phyloP scores from a whole-genome alignment of 2,329 filamentous ascomycete species.

The Aspergillus felis region DNA sequence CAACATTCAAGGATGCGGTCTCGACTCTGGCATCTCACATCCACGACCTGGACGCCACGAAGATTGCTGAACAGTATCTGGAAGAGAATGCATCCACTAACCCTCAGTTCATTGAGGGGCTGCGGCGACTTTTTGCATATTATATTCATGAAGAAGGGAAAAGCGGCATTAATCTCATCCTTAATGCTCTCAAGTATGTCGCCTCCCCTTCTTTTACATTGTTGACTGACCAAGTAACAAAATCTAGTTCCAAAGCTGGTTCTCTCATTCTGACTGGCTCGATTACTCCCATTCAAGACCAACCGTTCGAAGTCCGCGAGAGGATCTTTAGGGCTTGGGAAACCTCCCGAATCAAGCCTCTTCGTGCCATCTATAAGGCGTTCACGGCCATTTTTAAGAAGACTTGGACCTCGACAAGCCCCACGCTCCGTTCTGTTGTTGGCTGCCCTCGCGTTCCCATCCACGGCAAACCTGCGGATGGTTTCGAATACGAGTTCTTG shows the following conservation, averaged over 20 bases:
- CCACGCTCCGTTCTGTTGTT: slow-evolving; percentile 48
- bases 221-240: background rate
- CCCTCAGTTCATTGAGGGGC: slow-evolving; percentile 47
- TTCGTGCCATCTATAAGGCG: slow-evolving; percentile 49
- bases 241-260: slow-evolving; percentile 49
- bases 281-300: slow-evolving; percentile 50
- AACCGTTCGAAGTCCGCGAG: slow-evolving; percentile 53
- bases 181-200: slow-evolving; percentile 52
- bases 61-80: slow-evolving; percentile 44
- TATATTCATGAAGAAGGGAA: slow-evolving; percentile 48
- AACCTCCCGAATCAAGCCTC: slow-evolving; percentile 48
- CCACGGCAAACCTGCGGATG: slow-evolving; percentile 49
- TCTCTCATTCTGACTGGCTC: slow-evolving; percentile 57
- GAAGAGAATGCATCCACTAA: slow-evolving; percentile 46
- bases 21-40: slow-evolving; percentile 22
- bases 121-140: slow-evolving; percentile 47
- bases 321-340: slow-evolving; percentile 52
- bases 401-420: slow-evolving; percentile 52
- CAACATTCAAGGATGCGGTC: slow-evolving; percentile 40
- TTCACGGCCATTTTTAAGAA: slow-evolving; percentile 49
- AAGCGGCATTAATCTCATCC: slow-evolving; percentile 49
- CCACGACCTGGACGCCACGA: slow-evolving; percentile 29
- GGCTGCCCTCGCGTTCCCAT: slow-evolving; percentile 53
- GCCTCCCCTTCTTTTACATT: background rate
- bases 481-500: slow-evolving; percentile 55